phyloP scores from a whole-genome alignment of 1,284 basidiomycete genomes.

The Leccinum pachyderme region DNA sequence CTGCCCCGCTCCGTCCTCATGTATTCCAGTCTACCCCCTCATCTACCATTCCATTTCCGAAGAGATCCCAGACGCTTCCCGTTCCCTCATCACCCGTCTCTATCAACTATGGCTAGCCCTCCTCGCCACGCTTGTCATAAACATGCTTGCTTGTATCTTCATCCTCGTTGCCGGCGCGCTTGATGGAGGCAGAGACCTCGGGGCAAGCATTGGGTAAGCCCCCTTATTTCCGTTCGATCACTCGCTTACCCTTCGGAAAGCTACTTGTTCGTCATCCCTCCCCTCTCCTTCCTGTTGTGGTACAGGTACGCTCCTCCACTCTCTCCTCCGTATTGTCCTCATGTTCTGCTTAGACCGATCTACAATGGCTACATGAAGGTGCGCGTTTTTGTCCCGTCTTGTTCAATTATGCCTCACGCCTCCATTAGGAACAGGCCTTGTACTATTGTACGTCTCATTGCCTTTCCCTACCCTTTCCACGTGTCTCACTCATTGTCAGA shows the following conservation, averaged over 20 bases:
- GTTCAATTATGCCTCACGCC: constrained; percentile 9
- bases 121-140: constrained; percentile 76
- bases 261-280: constrained; percentile 80
- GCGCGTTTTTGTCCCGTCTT: constrained; percentile 25
- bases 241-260: constrained; percentile 41
- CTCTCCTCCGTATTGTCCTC: constrained; percentile 7
- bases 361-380: constrained; percentile 98
- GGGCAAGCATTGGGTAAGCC: constrained; percentile 74
- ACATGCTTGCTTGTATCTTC: constrained; percentile 89
- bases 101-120: constrained; percentile 89
- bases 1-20: constrained; percentile 21
- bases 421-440: constrained; percentile 72
- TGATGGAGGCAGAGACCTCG: constrained; percentile 80
- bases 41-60: constrained; percentile 90
- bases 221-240: constrained; percentile 27
- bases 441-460: constrained; percentile 67
- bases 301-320: constrained; percentile 58
- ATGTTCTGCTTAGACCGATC: constrained; percentile 64
- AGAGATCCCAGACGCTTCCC: constrained; percentile 84
- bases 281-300: constrained; percentile 88
- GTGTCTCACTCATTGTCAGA: constrained; percentile 49
- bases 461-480: constrained; percentile 10
- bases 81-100: constrained; percentile 77
- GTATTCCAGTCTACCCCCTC: constrained; percentile 78
- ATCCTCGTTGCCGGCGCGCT: constrained; percentile 74